phyloP scores from a whole-genome alignment of 352 stramenopile species.

The Phytophthora aleatoria region DNA sequence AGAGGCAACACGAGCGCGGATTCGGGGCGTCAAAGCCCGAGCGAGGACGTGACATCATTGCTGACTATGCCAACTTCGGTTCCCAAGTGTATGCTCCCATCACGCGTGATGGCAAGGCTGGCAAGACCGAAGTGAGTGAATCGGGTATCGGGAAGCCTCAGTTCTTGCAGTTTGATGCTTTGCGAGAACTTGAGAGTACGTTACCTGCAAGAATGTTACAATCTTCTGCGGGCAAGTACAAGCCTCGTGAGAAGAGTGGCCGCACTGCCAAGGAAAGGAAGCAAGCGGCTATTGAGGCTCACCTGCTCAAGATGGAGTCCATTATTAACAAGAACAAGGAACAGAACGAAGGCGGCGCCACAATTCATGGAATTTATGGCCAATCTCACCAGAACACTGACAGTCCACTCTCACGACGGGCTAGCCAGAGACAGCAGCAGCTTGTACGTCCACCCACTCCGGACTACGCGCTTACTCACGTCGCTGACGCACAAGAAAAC shows the following conservation, averaged over 20 bases:
- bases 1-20: conserved; percentile 39
- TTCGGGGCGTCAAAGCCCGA: conserved; percentile 39
- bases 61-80: conserved; percentile 85
- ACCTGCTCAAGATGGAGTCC: conserved; percentile 88
- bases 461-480: conserved; percentile 50
- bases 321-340: conserved; percentile 78
- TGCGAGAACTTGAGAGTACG: conserved; percentile 67
- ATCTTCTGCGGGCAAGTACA: conserved; percentile 45
- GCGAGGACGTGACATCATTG: conserved; percentile 84
- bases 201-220: conserved; percentile 60
- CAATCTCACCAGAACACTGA: background rate
- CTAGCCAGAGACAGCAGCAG: conserved; percentile 50
- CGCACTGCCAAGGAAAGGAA: conserved; percentile 83
- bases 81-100: conserved; percentile 88
- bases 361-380: background rate
- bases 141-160: conserved; percentile 56
- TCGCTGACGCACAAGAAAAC: conserved; percentile 47
- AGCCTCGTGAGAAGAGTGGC: conserved; percentile 52
- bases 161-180: conserved; percentile 56
- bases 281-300: conserved; percentile 69
- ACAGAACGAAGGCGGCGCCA: conserved; percentile 15
- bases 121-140: conserved; percentile 57
- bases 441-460: conserved; percentile 82
- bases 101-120: conserved; percentile 63
- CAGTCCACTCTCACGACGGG: conserved; percentile 32